Evolutionary conservation across 2,329 filamentous ascomycete genomes (phyloP).

Genomic region (Dactylellina drechsleri): DNA sequence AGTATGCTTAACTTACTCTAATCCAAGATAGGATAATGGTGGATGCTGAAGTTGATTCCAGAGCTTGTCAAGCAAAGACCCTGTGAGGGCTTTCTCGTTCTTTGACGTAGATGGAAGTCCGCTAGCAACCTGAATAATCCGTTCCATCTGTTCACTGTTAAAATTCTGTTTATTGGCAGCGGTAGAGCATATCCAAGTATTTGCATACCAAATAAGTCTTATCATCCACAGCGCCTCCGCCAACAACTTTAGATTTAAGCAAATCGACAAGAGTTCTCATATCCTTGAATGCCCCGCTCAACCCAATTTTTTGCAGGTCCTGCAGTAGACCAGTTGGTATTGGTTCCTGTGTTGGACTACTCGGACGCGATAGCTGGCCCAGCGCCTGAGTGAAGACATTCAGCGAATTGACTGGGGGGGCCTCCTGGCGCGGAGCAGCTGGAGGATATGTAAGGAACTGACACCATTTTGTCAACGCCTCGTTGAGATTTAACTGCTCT

Average conservation of each 20-base stretch:
- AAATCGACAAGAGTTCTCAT: constrained; percentile 51
- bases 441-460: constrained; percentile 48
- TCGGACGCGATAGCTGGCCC: constrained; percentile 40
- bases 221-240: constrained; percentile 38
- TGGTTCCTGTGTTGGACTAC: constrained; percentile 49
- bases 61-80: constrained; percentile 51
- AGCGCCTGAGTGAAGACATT: constrained; percentile 36
- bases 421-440: constrained; percentile 26
- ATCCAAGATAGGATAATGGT: constrained; percentile 49
- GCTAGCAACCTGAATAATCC: constrained; percentile 69
- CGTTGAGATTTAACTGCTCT: constrained; percentile 51
- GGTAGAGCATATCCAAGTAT: not conserved
- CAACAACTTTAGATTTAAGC: constrained; percentile 41
- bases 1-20: constrained; percentile 25
- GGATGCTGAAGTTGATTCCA: constrained; percentile 54
- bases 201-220: constrained; percentile 51
- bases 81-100: constrained; percentile 50
- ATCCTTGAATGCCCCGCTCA: constrained; percentile 43
- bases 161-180: not conserved
- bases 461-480: constrained; percentile 43
- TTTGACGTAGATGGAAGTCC: constrained; percentile 72
- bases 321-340: constrained; percentile 46
- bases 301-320: constrained; percentile 49
- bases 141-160: constrained; percentile 56
- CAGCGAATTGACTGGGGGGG: constrained; percentile 13